A percentile compares a stretch with the other conserved stretches of the same genome.
phyloP scores from a whole-genome alignment of 345 rosid species.

The Microthlaspi erraticum region DNA sequence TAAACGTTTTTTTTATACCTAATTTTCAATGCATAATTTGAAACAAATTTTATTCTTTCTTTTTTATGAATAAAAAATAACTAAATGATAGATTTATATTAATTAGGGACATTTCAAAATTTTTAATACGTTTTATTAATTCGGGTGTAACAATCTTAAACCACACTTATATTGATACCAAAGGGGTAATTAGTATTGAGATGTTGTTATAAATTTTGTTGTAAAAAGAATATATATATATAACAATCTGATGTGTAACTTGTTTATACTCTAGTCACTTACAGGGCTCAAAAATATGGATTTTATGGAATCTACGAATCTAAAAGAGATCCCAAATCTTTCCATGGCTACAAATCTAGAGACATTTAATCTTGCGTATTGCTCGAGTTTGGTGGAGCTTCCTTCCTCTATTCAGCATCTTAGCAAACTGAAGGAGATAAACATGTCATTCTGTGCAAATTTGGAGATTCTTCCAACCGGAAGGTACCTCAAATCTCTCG shows the following conservation, averaged over 20 bases:
- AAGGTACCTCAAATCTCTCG: not conserved
- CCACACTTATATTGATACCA: no score
- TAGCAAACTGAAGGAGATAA: not conserved
- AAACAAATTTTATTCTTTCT: no score
- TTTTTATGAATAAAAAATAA: no score
- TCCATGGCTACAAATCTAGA: conserved; percentile 2
- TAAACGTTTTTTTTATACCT: no score
- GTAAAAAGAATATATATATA: no score
- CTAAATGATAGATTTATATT: no score
- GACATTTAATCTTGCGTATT: not conserved
- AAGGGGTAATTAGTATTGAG: no score
- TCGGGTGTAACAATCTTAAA: no score
- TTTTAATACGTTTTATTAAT: no score
- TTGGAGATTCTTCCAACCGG: conserved; percentile 6
- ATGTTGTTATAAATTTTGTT: no score
- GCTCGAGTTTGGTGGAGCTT: conserved; percentile 10
- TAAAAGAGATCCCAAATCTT: conserved; percentile 7
- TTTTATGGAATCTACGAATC: not conserved
- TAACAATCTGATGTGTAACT: not conserved
- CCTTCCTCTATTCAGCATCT: not conserved
- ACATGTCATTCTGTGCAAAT: not conserved
- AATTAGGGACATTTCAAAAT: no score
- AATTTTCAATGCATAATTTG: no score
- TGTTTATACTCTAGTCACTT: not conserved
- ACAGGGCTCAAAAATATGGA: conserved; percentile 2